Evolutionary conservation across 2,329 filamentous ascomycete species (phyloP).

Genomic region (Ramularia collo-cygni): DNA sequence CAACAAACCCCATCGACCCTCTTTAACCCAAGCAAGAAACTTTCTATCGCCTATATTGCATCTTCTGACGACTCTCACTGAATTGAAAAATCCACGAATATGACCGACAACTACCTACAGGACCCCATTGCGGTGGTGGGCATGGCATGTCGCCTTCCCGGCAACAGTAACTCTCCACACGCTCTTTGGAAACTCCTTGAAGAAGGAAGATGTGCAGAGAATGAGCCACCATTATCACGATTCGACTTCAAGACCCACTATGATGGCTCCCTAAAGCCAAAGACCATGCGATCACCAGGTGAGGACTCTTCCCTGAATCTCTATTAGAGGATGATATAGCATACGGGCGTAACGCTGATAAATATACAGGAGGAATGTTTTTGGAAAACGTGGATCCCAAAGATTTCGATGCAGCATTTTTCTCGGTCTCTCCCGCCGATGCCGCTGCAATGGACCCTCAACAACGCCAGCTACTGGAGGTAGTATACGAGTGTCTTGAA

Average conservation of each 20-base stretch:
- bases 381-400: background rate
- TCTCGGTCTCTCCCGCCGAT: background rate
- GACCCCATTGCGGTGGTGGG: constrained; percentile 41
- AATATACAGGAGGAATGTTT: too few relatives aligned
- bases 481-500: constrained; percentile 5
- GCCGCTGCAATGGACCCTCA: constrained; percentile 4
- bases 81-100: too few relatives aligned
- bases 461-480: constrained; percentile 4
- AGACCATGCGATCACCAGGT: constrained; percentile 1
- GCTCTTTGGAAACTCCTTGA: constrained; percentile 2
- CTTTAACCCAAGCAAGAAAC: too few relatives aligned
- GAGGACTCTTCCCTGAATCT: too few relatives aligned
- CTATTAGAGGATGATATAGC: too few relatives aligned
- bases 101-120: background rate
- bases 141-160: constrained; percentile 20
- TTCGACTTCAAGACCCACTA: background rate
- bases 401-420: background rate
- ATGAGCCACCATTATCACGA: background rate
- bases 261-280: background rate
- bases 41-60: too few relatives aligned
- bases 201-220: background rate
- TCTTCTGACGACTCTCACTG: too few relatives aligned
- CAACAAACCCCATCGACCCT: too few relatives aligned
- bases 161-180: constrained; percentile 1
- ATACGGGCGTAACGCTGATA: too few relatives aligned